Percentiles rank a stretch among this genome's conserved stretches.
Evolutionary conservation across 768 basidiomycete genomes (phyloP).

Genomic region (Podaxis sp.): DNA sequence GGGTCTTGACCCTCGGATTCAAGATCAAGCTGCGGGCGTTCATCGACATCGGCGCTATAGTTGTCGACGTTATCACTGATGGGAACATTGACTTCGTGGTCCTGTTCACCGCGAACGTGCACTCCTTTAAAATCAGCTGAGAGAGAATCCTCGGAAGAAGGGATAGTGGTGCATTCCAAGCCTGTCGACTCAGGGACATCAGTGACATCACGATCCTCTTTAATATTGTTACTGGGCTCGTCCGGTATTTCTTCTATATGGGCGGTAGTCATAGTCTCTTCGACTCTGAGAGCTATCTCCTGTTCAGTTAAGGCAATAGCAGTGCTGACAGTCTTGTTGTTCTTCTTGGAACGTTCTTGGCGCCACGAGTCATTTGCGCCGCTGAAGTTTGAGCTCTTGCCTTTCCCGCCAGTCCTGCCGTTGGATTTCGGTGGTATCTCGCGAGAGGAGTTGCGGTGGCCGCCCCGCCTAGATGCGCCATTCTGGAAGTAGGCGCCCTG

Average conservation of each 20-base stretch:
- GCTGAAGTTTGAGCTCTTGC: not conserved
- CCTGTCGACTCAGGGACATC: not conserved
- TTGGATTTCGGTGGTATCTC: not conserved
- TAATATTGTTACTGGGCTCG: not conserved
- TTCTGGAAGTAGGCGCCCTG: not conserved
- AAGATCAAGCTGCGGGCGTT: not conserved
- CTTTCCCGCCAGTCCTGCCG: not conserved
- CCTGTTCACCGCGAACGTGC: not conserved
- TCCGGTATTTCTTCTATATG: not conserved
- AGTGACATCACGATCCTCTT: not conserved
- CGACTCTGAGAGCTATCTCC: conserved; percentile 2
- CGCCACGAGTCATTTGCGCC: not conserved
- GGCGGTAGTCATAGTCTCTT: not conserved
- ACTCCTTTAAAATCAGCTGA: not conserved
- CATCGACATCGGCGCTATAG: not conserved
- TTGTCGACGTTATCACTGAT: not conserved
- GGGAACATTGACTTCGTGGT: not conserved
- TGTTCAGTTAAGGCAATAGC: not conserved
- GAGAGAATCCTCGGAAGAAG: not conserved
- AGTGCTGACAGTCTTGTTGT: not conserved
- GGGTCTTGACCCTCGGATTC: not conserved
- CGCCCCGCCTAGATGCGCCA: not conserved
- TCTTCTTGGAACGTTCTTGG: not conserved
- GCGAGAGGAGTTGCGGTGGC: not conserved
- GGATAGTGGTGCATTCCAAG: not conserved